Evolutionary conservation across 2,329 filamentous ascomycete genomes (phyloP).

Genomic region (Dothidotthia symphoricarpi): DNA sequence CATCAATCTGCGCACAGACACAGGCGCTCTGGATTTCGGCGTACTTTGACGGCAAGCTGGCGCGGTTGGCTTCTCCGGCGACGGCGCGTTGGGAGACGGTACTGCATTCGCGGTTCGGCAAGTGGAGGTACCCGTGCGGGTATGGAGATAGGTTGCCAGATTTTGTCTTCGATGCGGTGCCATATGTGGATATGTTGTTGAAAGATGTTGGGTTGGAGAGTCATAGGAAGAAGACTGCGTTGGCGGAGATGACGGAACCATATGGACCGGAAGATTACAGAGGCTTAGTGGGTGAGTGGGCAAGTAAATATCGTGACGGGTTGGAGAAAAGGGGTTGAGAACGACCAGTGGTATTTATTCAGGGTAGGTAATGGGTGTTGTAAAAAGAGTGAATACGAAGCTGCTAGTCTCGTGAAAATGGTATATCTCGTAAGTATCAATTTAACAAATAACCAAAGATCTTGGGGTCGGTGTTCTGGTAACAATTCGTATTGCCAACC

Average conservation of each 20-base stretch:
- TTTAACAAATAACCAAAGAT: no score
- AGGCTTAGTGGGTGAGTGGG: constrained; percentile 56
- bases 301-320: constrained; percentile 18
- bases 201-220: constrained; percentile 7
- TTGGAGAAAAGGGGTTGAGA: no score
- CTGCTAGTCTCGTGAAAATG: no score
- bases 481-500: no score
- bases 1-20: constrained; percentile 39
- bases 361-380: no score
- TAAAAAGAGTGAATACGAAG: no score
- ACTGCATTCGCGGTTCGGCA: constrained; percentile 60
- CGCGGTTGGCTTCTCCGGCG: constrained; percentile 12
- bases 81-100: constrained; percentile 46
- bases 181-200: constrained; percentile 65
- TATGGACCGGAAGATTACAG: constrained; percentile 62
- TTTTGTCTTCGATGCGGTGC: constrained; percentile 73
- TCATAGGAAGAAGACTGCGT: constrained; percentile 4
- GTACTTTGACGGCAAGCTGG: constrained; percentile 58
- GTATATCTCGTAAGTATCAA: no score
- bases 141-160: constrained; percentile 64
- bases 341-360: no score
- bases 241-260: constrained; percentile 35
- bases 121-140: constrained; percentile 57
- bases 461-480: no score
- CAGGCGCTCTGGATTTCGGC: constrained; percentile 55